Base-by-base conservation (phyloP, 163 green algal genomes). In the Scenedesmus sp. region DNA sequence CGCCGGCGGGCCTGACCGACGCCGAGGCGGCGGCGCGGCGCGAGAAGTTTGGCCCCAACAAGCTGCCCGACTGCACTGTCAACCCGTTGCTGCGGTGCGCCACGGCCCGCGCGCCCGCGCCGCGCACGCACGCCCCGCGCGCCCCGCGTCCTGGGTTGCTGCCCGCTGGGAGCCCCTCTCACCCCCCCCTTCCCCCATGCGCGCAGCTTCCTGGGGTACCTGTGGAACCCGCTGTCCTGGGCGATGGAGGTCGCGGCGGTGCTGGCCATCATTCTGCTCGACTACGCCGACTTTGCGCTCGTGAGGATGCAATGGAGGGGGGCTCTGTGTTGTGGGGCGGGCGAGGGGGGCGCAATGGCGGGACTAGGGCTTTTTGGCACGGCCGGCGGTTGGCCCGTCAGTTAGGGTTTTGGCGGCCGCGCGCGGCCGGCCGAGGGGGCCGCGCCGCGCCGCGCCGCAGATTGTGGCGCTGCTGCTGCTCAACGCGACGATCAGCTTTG, bases 241-340 rank as follows among this genome's bases (percentile, higher is more conserved):
- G 91, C 93, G 34, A 96, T 96, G 92, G 92, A 97, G 82, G 88
- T 87, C 0, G 93, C 93, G 2, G 93, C 92, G 50, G 94, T 97
- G 54, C 91, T 97, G 47, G 88, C 93, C 60, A 96, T 97, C 65
- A 86, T 77, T 0, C 84, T 96, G 64, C 87, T 95, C 29, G 91
- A 93, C 70, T 93, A 89, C 10, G 90, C 86, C 1, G 88, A 93
- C 60, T 93, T 93, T 60, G 88, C 85, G 2, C 87, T 93, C 11
- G 83, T 87, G 60, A 33, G 63, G 39, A 10, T 47, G 39, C 7
- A 47, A 15, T 6, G 6, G 39, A 15, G 39, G 39, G 39, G 6
- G 39, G 39, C 6, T 47, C 7, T 47, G 39, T 47, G 39, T 47
- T 47, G 39, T 47, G 39, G 6, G 39, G 6, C 7, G 39, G 39